phyloP scores from a whole-genome alignment of 1,284 basidiomycete species.

The Porodaedalea pini region DNA sequence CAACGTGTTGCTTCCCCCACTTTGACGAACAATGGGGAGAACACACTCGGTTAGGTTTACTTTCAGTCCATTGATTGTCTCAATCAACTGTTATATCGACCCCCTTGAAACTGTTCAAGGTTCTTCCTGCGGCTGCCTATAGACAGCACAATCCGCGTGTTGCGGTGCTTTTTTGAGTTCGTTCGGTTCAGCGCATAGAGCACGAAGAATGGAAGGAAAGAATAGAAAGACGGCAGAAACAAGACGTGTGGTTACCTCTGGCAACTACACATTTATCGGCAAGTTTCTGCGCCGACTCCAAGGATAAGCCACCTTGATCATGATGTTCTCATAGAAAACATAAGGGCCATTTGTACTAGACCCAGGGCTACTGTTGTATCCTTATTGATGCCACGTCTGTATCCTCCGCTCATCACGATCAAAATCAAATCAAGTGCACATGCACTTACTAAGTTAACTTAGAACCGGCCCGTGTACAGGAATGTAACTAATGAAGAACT shows the following conservation, averaged over 20 bases:
- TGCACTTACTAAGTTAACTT: neutral
- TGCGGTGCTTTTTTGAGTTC: no score
- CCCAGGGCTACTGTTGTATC: slow-evolving; percentile 1
- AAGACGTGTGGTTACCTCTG: neutral
- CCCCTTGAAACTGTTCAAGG: no score
- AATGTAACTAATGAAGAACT: no score
- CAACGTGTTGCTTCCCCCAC: no score
- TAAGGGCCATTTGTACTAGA: slow-evolving; percentile 1
- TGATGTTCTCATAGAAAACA: slow-evolving; percentile 4
- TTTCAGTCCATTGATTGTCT: no score
- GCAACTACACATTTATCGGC: neutral
- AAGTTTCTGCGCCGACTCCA: neutral
- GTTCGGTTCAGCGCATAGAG: no score
- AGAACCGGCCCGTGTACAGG: neutral
- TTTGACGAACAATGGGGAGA: no score
- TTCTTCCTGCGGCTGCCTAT: no score
- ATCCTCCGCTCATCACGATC: neutral
- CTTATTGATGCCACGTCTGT: slow-evolving; percentile 1
- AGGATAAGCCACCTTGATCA: neutral
- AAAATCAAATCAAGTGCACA: neutral
- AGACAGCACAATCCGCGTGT: no score
- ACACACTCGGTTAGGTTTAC: no score
- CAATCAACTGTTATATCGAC: no score
- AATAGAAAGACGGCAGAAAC: neutral
- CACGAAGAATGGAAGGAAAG: neutral